Evolutionary conservation across 2,329 filamentous ascomycete genomes (phyloP).

Genomic region (Hymenoscyphus scutula): DNA sequence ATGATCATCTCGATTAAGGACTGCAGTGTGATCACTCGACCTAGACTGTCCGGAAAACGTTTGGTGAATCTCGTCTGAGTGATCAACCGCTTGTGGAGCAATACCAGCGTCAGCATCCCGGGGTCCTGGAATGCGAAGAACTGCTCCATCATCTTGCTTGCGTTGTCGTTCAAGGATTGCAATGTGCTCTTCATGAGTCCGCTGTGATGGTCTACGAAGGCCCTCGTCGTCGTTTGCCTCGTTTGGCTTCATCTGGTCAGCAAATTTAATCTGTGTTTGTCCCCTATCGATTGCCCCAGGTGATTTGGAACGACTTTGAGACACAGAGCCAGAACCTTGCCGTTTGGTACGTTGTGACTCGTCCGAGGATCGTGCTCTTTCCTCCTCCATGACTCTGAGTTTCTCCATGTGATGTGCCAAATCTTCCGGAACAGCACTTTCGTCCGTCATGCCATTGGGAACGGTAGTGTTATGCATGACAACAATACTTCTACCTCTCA

Average conservation of each 20-base stretch:
- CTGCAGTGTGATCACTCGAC: constrained; percentile 12
- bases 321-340: constrained; percentile 20
- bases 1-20: constrained; percentile 22
- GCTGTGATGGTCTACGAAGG: constrained; percentile 48
- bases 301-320: constrained; percentile 14
- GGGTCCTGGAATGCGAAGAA: constrained; percentile 86
- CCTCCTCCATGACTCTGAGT: constrained; percentile 19
- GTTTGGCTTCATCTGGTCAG: constrained; percentile 61
- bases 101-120: constrained; percentile 84
- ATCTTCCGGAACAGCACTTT: constrained; percentile 47
- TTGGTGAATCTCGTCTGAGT: constrained; percentile 19
- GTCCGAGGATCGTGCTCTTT: constrained; percentile 21
- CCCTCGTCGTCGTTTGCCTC: constrained; percentile 41
- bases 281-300: constrained; percentile 10
- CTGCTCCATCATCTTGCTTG: constrained; percentile 66
- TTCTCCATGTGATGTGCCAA: constrained; percentile 21
- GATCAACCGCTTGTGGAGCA: constrained; percentile 59
- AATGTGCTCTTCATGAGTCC: constrained; percentile 75
- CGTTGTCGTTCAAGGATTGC: constrained; percentile 84
- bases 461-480: constrained; percentile 60
- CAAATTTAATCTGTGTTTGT: constrained; percentile 55
- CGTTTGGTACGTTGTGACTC: constrained; percentile 21
- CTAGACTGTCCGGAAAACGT: constrained; percentile 22
- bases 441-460: constrained; percentile 55
- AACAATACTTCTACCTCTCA: constrained; percentile 63